Percentiles rank a stretch among this genome's conserved stretches.
Evolutionary conservation across 2,329 filamentous ascomycete species (phyloP).

Genomic region (Teratosphaeria epicoccoides): DNA sequence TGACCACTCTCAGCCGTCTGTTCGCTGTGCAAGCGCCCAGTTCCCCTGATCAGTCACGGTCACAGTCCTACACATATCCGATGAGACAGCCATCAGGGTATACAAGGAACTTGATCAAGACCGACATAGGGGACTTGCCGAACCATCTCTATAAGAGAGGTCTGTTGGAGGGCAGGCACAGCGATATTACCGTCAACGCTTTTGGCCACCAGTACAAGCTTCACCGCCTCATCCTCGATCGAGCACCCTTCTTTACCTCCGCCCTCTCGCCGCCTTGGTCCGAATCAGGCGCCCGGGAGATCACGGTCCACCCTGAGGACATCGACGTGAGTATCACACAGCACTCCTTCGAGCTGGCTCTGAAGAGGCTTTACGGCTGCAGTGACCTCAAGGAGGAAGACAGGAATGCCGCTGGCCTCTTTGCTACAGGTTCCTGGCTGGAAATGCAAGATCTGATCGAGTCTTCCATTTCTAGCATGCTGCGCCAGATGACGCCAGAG

Average conservation of each 20-base stretch:
- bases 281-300: slow-evolving; percentile 42
- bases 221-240: slow-evolving; percentile 45
- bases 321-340: slow-evolving; percentile 45
- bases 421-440: slow-evolving; percentile 48
- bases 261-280: slow-evolving; percentile 47
- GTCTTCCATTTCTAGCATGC: slow-evolving; percentile 42
- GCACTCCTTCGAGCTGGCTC: slow-evolving; percentile 42
- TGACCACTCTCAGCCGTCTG: slow-evolving; percentile 35
- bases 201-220: slow-evolving; percentile 43
- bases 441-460: slow-evolving; percentile 48
- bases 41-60: slow-evolving; percentile 30
- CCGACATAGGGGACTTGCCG: slow-evolving; percentile 28
- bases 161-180: slow-evolving; percentile 41
- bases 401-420: slow-evolving; percentile 42
- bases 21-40: slow-evolving; percentile 31
- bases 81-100: slow-evolving; percentile 11
- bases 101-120: slow-evolving; percentile 11
- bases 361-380: slow-evolving; percentile 45
- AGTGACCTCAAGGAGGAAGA: slow-evolving; percentile 40
- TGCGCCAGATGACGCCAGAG: slow-evolving; percentile 44
- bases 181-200: slow-evolving; percentile 44
- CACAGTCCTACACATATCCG: slow-evolving; percentile 30
- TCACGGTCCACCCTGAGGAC: slow-evolving; percentile 43
- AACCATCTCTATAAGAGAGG: slow-evolving; percentile 44
- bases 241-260: slow-evolving; percentile 45